Percentiles rank a stretch among this genome's conserved stretches.
These are phyloP conservation scores for Teratosphaeria epicoccoides DNA, from an alignment of 2,329 filamentous ascomycete genomes.

Conservation along the genomic window DNA sequence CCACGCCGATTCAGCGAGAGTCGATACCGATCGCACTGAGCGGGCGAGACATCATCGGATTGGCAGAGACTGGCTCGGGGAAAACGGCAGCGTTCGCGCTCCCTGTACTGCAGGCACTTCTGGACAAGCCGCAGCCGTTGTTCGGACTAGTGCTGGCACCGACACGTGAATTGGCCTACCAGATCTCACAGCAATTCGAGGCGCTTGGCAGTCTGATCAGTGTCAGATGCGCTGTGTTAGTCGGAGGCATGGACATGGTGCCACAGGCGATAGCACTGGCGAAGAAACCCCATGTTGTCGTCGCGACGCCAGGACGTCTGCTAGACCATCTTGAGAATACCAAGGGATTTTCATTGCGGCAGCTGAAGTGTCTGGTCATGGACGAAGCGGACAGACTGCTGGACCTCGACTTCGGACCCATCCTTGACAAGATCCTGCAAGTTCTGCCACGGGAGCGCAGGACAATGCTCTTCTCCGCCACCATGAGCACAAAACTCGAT, in stretches of 20 bases:
- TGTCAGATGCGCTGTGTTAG: constrained; percentile 67
- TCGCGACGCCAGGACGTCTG: constrained; percentile 80
- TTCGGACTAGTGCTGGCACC: constrained; percentile 88
- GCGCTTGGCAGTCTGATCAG: constrained; percentile 77
- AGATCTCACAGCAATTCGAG: constrained; percentile 82
- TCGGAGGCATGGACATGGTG: constrained; percentile 94
- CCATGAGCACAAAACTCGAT: constrained; percentile 89
- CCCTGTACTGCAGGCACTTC: constrained; percentile 80
- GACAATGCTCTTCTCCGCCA: constrained; percentile 89
- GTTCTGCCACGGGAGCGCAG: constrained; percentile 66
- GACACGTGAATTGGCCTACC: constrained; percentile 83
- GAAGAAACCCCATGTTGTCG: constrained; percentile 91
- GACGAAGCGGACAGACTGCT: constrained; percentile 88
- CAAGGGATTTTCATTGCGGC: constrained; percentile 79
- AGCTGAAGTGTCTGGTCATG: constrained; percentile 82
- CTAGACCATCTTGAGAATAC: constrained; percentile 94
- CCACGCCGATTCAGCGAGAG: constrained; percentile 81
- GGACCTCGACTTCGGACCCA: constrained; percentile 87
- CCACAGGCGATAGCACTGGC: constrained; percentile 79
- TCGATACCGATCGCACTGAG: constrained; percentile 72
- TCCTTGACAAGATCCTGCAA: constrained; percentile 86
- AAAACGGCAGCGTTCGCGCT: constrained; percentile 94
- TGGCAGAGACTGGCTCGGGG: constrained; percentile 90
- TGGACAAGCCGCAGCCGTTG: constrained; percentile 74
- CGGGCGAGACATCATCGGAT: constrained; percentile 77